Evolutionary conservation across 225 moss, liverwort and hornwort genomes (phyloP), one percentile per base, ranked within the genome.

Genomic region (Thuidium tamariscinum): DNA sequence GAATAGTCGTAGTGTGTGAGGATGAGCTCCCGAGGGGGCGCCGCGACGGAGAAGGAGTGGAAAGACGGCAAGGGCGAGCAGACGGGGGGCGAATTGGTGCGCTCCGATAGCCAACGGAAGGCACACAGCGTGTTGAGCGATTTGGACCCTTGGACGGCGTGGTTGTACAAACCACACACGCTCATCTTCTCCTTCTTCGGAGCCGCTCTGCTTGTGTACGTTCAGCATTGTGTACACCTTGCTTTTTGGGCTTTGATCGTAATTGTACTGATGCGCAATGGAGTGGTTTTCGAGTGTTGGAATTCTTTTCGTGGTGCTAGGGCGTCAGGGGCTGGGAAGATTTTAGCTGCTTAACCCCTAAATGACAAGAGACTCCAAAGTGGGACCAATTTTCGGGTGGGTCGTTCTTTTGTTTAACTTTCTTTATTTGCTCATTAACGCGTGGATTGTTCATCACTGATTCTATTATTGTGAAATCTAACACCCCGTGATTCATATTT

Each of bases 141-240:
- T 57, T 74, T 91, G 89, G 91, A 91, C 89, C 91, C 91, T 9
- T 91, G 89, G 91, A 89, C 89, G 69, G 85, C 91, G 48, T 91
- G 91, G 91, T 70, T 91, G 5, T 91, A 91, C 49, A 87, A 85
- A 68, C 91, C 91, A 5, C 91, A 91, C 75, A 87, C 91, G 46
- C 85, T 91, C 23, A 70, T 91, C 74, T 86, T 89, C 75, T 89
- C 91, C 37, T 82, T 85, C 85, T 51, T 89, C 7, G 91, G 91
- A 79, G 89, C 89, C 62, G 56, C 29, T 16, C 68, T 91, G 79
- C 62, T 91, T 82, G 56, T 91, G 91, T 91, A 77, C 68, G 91
- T 85, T 44, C n/a, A 66, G 56, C 59, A 57, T 79, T 39, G 48
- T 5, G 20, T 30, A 9, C 11, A 52, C 21, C 29, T 84, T 88